Percentiles rank a stretch among this genome's conserved stretches.
These are phyloP conservation scores for Yarrowia hollandica DNA, from an alignment of 805 yeast species.

Conservation along the genomic window DNA sequence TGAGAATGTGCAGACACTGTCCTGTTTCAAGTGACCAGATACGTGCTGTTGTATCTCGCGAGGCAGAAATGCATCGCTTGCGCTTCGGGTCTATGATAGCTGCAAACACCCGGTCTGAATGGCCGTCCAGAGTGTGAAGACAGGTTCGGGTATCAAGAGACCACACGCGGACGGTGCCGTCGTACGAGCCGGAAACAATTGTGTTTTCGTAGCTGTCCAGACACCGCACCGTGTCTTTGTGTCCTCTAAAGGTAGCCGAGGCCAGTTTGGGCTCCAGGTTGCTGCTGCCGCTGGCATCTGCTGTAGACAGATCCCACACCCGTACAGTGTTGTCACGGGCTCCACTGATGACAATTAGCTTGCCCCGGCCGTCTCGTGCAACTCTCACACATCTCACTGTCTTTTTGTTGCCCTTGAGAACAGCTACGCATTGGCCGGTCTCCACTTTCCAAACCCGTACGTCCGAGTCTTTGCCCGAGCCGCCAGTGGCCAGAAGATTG, in stretches of 20 bases:
- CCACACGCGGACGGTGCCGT: conserved; percentile 62
- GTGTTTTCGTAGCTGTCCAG: conserved; percentile 57
- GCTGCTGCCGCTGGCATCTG: conserved; percentile 13
- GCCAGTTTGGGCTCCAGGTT: conserved; percentile 6
- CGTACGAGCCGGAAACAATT: conserved; percentile 53
- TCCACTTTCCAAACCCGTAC: conserved; percentile 98
- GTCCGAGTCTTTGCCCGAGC: conserved; percentile 94
- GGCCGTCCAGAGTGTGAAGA: conserved; percentile 35
- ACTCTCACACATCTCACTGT: conserved; percentile 52
- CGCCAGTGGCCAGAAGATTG: conserved; percentile 85
- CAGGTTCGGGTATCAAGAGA: conserved; percentile 57
- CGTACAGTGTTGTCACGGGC: conserved; percentile 28
- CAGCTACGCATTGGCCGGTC: conserved; percentile 76
- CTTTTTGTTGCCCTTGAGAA: conserved; percentile 83
- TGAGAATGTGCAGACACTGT: conserved; percentile 67
- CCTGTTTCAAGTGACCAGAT: conserved; percentile 98
- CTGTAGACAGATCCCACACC: conserved; percentile 23
- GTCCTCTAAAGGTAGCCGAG: conserved; percentile 55
- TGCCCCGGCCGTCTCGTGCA: conserved; percentile 48
- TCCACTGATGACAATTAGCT: conserved; percentile 44
- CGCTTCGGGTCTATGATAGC: conserved; percentile 16
- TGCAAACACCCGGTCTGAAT: conserved; percentile 16
- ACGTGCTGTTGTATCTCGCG: conserved; percentile 86
- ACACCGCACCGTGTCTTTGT: conserved; percentile 51
- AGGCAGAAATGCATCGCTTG: conserved; percentile 35